Base-by-base conservation (phyloP, 2,329 filamentous ascomycete species). In the Alternaria panax region DNA sequence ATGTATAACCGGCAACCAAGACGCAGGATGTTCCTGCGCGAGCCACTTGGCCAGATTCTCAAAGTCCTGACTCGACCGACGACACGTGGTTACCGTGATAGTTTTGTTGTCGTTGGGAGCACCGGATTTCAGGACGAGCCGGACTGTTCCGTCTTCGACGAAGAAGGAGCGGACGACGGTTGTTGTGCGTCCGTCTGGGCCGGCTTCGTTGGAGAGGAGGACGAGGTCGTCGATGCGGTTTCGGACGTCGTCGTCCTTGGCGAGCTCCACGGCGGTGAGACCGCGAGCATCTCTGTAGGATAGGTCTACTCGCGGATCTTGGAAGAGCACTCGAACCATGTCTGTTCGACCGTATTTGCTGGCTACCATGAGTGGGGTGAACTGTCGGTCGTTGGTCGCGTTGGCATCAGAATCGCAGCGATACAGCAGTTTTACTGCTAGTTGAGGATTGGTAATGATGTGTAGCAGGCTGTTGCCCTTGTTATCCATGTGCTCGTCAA, bases 331-430 rank as follows among this genome's bases (percentile, higher is more conserved):
- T 59, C 93, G 86, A 18, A 99, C 94, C 83, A 97, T 92, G 70
- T 98, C 95, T 54, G 96, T 90, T 63, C 95, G 88, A 32, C 95
- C 95, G 74, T 98, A 99, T 77, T 99, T 99, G 85, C 94, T 98
- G 7, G 94, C 94, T 63, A 99, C 91, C 95, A 99, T 99, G 57
- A 99, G 83, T 2, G 95, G 90, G 0, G 96, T 99, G 74, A 99
- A 98, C 47, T 88, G 90, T 80, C 92, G 97, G 69, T 98, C 93
- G 73, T 99, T 99, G 8, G 90, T 91, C 8, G 94, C 93, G 78
- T 99, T 99, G 55, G 94, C 92, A 73, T 99, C 93, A n/a, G 93
- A 90, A 68, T 99, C 95, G 78, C 93, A 96, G 60, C 90, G 86
- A 56, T 91, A 86, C 34, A 99, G 82, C 40, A 98, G 90, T 60